These are phyloP conservation scores for Alternaria atra DNA, from an alignment of 2,329 filamentous ascomycete genomes.

Conservation along the genomic window DNA sequence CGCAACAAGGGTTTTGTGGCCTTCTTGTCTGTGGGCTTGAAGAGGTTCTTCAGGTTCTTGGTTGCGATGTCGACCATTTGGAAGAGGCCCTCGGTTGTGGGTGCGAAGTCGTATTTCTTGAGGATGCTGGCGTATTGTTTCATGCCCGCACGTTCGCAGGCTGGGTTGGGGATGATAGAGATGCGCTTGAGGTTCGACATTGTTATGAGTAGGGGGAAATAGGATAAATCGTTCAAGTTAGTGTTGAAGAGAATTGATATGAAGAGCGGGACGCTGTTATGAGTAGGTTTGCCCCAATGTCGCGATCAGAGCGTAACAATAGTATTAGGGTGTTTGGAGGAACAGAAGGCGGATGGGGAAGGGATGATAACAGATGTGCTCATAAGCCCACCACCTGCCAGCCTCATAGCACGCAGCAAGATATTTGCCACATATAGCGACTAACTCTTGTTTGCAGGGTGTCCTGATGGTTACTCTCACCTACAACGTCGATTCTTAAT, in stretches of 20 bases:
- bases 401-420: not conserved
- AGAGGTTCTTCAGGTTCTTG: conserved; percentile 23
- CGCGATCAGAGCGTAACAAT: not conserved
- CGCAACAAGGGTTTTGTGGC: not conserved
- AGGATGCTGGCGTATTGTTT: conserved; percentile 71
- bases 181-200: conserved; percentile 35
- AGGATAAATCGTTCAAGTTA: not conserved
- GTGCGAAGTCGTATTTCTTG: conserved; percentile 59
- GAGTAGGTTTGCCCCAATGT: not conserved
- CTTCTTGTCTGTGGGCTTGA: conserved; percentile 14
- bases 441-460: not conserved
- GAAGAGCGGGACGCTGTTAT: not conserved
- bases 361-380: not conserved
- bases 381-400: not conserved
- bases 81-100: conserved; percentile 20
- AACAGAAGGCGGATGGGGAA: not conserved
- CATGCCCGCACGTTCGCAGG: conserved; percentile 54
- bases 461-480: not conserved
- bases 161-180: conserved; percentile 33
- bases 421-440: not conserved
- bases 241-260: not conserved
- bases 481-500: conserved; percentile 48
- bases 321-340: not conserved
- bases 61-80: conserved; percentile 21
- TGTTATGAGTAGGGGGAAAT: not conserved